phyloP scores from a whole-genome alignment of 1,139 yeast species.

The Starmera stellimalicola region DNA sequence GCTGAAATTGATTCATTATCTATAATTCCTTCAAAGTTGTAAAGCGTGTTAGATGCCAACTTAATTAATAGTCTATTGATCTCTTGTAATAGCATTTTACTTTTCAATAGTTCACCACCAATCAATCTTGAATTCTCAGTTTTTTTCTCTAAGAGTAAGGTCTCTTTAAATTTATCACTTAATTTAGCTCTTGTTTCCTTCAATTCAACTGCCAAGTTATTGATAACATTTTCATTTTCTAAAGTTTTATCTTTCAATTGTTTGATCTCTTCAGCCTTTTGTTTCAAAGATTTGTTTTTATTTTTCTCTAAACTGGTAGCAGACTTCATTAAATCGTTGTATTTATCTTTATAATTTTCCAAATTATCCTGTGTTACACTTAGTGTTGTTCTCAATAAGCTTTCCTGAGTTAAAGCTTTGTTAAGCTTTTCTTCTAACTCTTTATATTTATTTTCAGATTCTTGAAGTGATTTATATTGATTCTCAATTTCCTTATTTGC shows the following conservation, averaged over 20 bases:
- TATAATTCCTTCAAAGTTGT: slow-evolving; percentile 12
- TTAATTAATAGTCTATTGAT: slow-evolving; percentile 6
- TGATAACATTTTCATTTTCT: neutral
- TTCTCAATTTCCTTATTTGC: slow-evolving; percentile 2
- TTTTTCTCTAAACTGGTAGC: neutral
- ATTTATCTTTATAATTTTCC: neutral
- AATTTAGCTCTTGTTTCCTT: slow-evolving; percentile 7
- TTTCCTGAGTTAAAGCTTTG: neutral
- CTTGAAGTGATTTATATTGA: neutral
- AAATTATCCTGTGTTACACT: neutral
- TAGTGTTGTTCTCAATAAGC: neutral
- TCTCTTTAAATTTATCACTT: slow-evolving; percentile 7
- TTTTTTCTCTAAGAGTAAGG: slow-evolving; percentile 3
- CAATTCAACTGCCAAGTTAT: slow-evolving; percentile 2
- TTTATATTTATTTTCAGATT: neutral
- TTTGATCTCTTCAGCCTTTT: slow-evolving; percentile 2
- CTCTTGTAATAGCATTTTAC: slow-evolving; percentile 6
- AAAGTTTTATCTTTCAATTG: neutral
- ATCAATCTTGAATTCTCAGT: slow-evolving; percentile 5
- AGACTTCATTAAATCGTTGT: neutral
- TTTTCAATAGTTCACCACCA: slow-evolving; percentile 7
- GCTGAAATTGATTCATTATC: slow-evolving; percentile 8
- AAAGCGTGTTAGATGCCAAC: slow-evolving; percentile 4
- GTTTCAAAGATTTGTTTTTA: neutral
- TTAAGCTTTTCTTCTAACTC: neutral